These are phyloP conservation scores for Mucor indicus DNA, from an alignment of 371 early-diverging fungal species.

Conservation along the genomic window DNA sequence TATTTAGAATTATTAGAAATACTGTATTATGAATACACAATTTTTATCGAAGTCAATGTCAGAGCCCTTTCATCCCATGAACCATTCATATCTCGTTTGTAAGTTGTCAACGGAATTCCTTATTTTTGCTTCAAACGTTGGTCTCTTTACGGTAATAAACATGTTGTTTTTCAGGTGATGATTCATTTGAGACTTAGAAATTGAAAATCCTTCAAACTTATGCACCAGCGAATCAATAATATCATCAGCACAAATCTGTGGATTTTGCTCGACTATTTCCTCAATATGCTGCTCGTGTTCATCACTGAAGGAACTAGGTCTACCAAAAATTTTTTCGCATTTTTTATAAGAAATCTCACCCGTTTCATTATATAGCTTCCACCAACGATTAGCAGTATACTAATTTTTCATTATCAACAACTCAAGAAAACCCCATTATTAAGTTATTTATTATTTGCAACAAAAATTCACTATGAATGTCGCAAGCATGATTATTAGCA, in stretches of 20 bases:
- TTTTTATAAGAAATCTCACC: constrained; percentile 7
- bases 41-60: constrained; percentile 13
- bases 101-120: constrained; percentile 5
- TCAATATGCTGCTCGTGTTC: constrained; percentile 6
- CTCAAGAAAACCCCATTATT: too few species aligned
- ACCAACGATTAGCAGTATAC: constrained; percentile 8
- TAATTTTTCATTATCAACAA: too few species aligned
- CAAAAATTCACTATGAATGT: too few species aligned
- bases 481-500: too few species aligned
- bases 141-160: constrained; percentile 4
- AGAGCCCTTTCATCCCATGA: constrained; percentile 6
- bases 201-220: constrained; percentile 5
- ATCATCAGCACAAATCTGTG: constrained; percentile 10
- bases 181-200: constrained; percentile 11
- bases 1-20: too few species aligned
- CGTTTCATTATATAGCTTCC: constrained; percentile 9
- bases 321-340: constrained; percentile 7
- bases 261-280: constrained; percentile 6
- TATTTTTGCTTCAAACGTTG: not conserved
- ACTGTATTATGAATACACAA: constrained; percentile 15
- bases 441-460: too few species aligned
- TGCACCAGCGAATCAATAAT: not conserved
- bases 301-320: constrained; percentile 2
- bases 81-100: constrained; percentile 15
- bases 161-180: constrained; percentile 13